phyloP scores from a whole-genome alignment of 2,329 filamentous ascomycete species.

The Catunica adiposa region DNA sequence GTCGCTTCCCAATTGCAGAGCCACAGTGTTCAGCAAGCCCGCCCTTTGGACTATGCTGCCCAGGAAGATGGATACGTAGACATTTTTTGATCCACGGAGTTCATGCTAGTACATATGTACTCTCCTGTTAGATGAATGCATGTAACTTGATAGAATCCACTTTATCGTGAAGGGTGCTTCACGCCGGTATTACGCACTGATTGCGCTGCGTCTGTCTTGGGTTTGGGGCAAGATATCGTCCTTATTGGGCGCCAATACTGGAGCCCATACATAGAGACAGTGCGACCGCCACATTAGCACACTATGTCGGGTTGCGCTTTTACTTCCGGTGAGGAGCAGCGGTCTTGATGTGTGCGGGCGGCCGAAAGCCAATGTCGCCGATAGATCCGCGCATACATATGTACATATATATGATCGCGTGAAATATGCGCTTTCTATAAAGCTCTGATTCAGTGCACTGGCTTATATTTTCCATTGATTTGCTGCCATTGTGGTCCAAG shows the following conservation, averaged over 20 bases:
- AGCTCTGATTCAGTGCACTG: not conserved
- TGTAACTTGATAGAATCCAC: not conserved
- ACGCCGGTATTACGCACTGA: too few species aligned
- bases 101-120: too few species aligned
- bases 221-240: not conserved
- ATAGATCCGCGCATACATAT: not conserved
- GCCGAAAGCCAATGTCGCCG: not conserved
- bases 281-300: not conserved
- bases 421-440: not conserved
- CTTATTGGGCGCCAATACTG: not conserved
- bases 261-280: not conserved
- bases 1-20: too few species aligned
- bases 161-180: too few species aligned
- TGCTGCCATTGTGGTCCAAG: not conserved
- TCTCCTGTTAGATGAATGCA: too few species aligned
- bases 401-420: not conserved
- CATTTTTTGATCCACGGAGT: not conserved
- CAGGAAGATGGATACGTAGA: not conserved
- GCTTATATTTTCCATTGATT: not conserved
- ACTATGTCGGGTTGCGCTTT: slow-evolving; percentile 1
- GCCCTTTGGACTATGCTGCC: not conserved
- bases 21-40: too few species aligned
- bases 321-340: not conserved
- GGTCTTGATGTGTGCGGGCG: not conserved
- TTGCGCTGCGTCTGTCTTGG: too few species aligned